Conservation (phyloP, 2,329 filamentous ascomycete genomes). For the Cladosporium oxysporum region DNA sequence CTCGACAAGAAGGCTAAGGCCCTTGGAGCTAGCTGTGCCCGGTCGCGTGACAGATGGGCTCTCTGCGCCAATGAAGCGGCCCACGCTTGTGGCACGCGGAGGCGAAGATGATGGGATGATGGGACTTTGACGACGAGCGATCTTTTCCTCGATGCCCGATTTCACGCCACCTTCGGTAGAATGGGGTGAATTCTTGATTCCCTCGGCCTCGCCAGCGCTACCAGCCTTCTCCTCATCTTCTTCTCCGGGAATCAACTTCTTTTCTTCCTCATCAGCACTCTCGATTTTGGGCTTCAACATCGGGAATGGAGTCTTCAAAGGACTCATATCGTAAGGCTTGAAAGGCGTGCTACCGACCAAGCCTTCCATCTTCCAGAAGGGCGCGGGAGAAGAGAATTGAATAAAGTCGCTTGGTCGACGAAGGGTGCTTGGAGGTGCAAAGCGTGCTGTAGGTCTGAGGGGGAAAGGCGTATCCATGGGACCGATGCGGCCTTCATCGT, state of each 20-base stretch:
- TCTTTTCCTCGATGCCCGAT: constrained; percentile 24
- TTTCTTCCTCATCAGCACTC: constrained; percentile 26
- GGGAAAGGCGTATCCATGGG: constrained; percentile 41
- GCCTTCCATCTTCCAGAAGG: constrained; percentile 86
- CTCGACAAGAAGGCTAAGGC: constrained; percentile 32
- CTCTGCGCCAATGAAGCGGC: constrained; percentile 14
- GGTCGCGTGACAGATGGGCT: constrained; percentile 15
- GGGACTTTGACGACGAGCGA: constrained; percentile 31
- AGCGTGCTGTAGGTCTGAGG: constrained; percentile 54
- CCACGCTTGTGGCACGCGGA: constrained; percentile 9
- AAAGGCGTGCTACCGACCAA: constrained; percentile 70
- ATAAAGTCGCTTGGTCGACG: constrained; percentile 82
- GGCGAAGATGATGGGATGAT: constrained; percentile 33
- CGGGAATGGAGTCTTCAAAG: constrained; percentile 41
- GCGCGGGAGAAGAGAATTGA: constrained; percentile 80
- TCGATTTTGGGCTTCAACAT: constrained; percentile 31
- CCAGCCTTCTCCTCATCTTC: constrained; percentile 22
- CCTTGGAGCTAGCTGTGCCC: constrained; percentile 31
- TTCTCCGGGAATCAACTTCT: constrained; percentile 28
- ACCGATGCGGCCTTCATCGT: constrained; percentile 38
- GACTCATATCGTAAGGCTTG: constrained; percentile 42
- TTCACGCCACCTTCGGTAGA: background rate
- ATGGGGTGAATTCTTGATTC: constrained; percentile 14
- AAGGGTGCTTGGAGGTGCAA: constrained; percentile 77
- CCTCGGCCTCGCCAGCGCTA: background rate